Evolutionary conservation across 345 rosid species (phyloP).

Genomic region (Raphanus sativus): DNA sequence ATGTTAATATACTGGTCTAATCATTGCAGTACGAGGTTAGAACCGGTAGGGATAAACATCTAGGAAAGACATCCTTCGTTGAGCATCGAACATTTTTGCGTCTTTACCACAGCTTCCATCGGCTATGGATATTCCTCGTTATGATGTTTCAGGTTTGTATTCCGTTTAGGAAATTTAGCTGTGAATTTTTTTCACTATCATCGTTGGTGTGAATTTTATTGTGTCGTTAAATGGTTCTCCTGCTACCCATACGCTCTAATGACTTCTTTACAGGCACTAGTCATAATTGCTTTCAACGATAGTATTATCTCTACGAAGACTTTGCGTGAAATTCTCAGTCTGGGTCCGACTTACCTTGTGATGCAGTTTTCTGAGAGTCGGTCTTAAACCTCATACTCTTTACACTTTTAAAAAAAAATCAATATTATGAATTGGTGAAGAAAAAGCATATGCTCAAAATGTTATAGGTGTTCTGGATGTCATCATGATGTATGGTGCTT

Average conservation of each 20-base stretch:
- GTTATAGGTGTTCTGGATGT: conserved; percentile 80
- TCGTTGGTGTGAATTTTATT: not conserved
- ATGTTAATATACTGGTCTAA: conserved; percentile 19
- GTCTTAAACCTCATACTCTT: conserved; percentile 27
- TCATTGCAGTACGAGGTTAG: conserved; percentile 58
- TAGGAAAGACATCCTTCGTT: conserved; percentile 93
- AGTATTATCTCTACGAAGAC: conserved; percentile 56
- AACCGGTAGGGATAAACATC: conserved; percentile 60
- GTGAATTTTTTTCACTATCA: conserved; percentile 4
- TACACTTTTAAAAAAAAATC: not conserved
- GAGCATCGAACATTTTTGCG: conserved; percentile 95
- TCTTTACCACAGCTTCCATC: conserved; percentile 96
- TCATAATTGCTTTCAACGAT: conserved; percentile 80
- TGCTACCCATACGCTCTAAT: conserved; percentile 18
- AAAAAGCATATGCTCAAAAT: conserved; percentile 12
- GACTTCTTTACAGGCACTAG: conserved; percentile 58
- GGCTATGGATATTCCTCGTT: conserved; percentile 92
- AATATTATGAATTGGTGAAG: not conserved
- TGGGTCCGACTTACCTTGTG: conserved; percentile 91
- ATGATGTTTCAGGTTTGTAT: conserved; percentile 96
- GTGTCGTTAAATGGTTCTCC: not conserved
- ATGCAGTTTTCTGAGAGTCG: conserved; percentile 91
- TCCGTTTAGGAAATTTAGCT: not conserved
- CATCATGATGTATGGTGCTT: conserved; percentile 95
- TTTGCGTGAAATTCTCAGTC: conserved; percentile 69